phyloP scores from a whole-genome alignment of 2,329 filamentous ascomycete species.

The Colletotrichum sp. region DNA sequence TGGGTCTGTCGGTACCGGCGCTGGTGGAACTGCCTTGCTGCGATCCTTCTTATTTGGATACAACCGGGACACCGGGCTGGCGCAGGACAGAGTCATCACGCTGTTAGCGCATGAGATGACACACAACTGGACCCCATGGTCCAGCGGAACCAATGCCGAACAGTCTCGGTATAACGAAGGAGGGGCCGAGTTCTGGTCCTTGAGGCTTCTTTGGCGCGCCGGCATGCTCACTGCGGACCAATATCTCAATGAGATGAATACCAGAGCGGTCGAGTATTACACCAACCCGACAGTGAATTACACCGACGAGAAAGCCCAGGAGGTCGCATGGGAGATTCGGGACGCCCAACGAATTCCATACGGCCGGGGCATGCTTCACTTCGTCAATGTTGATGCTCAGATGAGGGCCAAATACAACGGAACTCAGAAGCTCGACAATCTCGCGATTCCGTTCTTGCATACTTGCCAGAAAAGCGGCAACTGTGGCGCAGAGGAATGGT shows the following conservation, averaged over 20 bases:
- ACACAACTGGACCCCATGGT: background rate
- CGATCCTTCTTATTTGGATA: conserved; percentile 3
- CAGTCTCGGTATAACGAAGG: conserved; percentile 4
- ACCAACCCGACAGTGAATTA: background rate
- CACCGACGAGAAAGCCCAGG: background rate
- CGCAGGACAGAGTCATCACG: background rate
- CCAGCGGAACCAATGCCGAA: background rate
- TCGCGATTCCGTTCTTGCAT: background rate
- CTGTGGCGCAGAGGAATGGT: background rate
- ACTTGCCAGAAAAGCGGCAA: background rate
- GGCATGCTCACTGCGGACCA: background rate
- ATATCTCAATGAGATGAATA: background rate
- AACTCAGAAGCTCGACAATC: background rate
- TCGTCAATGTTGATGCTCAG: background rate
- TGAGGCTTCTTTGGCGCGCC: background rate
- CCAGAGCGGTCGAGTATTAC: background rate
- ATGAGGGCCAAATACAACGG: background rate
- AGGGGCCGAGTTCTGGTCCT: conserved; percentile 2
- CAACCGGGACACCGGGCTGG: background rate
- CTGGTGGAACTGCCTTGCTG: background rate
- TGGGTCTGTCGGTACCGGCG: background rate
- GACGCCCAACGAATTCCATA: conserved; percentile 2
- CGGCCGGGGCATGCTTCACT: background rate
- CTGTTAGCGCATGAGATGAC: background rate
- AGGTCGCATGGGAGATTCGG: background rate